Evolutionary conservation across 257 asterid species (phyloP).

Genomic region (Solanum gandarillasii): DNA sequence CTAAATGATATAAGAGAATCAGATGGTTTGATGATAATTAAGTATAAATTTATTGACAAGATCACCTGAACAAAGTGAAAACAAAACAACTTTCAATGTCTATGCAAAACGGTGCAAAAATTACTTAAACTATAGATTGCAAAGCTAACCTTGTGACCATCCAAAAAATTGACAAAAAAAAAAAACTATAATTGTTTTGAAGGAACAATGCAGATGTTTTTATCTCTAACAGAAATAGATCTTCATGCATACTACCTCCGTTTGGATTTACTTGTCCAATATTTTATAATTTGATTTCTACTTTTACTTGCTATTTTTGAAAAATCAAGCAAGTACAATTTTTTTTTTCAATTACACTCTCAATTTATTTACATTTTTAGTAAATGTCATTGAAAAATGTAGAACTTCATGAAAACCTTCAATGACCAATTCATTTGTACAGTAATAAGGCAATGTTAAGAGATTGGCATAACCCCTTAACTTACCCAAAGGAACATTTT

Average conservation of each 20-base stretch:
- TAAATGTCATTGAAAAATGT: neutral
- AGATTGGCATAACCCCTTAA: neutral
- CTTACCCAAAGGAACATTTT: neutral
- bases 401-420: neutral
- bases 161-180: too few species aligned
- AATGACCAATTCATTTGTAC: neutral
- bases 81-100: neutral
- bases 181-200: neutral
- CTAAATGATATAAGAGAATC: neutral
- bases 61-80: neutral
- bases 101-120: neutral
- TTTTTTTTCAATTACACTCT: neutral
- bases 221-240: neutral
- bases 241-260: neutral
- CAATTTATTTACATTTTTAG: neutral
- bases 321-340: neutral
- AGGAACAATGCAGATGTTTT: neutral
- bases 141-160: too few species aligned
- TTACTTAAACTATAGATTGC: neutral
- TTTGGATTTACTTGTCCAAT: neutral
- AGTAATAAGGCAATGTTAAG: neutral
- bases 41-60: neutral
- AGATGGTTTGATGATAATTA: neutral
- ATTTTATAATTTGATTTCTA: neutral
- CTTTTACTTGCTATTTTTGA: neutral